A percentile compares a stretch with the other conserved stretches of the same genome.
Evolutionary conservation across 805 yeast genomes (phyloP).

Genomic region (Saturnispora zaruensis): DNA sequence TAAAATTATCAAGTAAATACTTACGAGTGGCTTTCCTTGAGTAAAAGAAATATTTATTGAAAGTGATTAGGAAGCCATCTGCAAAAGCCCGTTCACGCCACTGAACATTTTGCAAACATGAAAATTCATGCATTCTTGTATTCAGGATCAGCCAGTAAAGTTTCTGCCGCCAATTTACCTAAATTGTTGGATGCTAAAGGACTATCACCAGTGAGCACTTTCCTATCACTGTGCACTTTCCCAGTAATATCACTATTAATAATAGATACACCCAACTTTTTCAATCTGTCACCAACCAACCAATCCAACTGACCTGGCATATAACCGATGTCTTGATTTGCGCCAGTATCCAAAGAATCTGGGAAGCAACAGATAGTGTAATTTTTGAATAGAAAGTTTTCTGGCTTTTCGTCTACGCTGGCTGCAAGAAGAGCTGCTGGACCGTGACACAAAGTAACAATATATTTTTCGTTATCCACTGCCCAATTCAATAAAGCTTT

Average conservation of each 20-base stretch:
- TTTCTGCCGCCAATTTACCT: conserved; percentile 11
- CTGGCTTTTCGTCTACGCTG: conserved; percentile 3
- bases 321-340: conserved; percentile 10
- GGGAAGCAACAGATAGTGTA: conserved; percentile 9
- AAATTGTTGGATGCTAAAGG: conserved; percentile 10
- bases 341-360: conserved; percentile 11
- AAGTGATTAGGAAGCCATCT: no score
- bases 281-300: conserved; percentile 9
- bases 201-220: conserved; percentile 10
- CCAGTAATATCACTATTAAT: conserved; percentile 9
- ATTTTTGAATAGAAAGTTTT: conserved; percentile 8
- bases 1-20: no score
- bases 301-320: conserved; percentile 12
- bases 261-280: conserved; percentile 4
- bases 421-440: conserved; percentile 9
- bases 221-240: conserved; percentile 6
- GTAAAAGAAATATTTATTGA: no score
- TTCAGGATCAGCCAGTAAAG: conserved; percentile 6
- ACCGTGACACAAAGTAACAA: conserved; percentile 10
- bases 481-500: conserved; percentile 9
- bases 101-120: no score
- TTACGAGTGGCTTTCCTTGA: no score
- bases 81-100: no score
- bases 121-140: not conserved
- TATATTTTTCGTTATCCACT: conserved; percentile 6